These are phyloP conservation scores for Synchytrium microbalum DNA, from an alignment of 371 early-diverging fungal species.

Conservation along the genomic window DNA sequence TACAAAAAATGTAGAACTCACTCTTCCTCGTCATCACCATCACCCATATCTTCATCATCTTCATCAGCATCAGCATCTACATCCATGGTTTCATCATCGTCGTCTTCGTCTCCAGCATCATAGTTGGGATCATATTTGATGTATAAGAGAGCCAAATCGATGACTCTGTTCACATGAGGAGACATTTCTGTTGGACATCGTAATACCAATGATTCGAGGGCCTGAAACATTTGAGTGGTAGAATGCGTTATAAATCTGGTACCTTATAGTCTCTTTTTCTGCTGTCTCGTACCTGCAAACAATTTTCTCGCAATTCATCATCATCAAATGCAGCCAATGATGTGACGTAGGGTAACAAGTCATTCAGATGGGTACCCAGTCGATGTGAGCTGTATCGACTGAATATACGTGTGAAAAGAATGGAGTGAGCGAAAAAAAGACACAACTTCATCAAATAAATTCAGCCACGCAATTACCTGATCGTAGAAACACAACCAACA, in stretches of 20 bases:
- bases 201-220: conserved; percentile 73
- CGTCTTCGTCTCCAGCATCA: conserved; percentile 65
- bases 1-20: conserved; percentile 19
- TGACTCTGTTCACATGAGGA: conserved; percentile 52
- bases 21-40: conserved; percentile 62
- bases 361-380: conserved; percentile 57
- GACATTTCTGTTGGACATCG: conserved; percentile 69
- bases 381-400: conserved; percentile 67
- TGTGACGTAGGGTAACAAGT: conserved; percentile 60
- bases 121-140: conserved; percentile 86
- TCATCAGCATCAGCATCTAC: conserved; percentile 12
- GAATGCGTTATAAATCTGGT: no score
- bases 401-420: conserved; percentile 7
- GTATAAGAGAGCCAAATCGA: conserved; percentile 54
- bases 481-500: conserved; percentile 61
- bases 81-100: conserved; percentile 40
- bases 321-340: conserved; percentile 56
- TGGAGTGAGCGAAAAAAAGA: not conserved
- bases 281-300: conserved; percentile 48
- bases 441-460: not conserved
- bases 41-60: conserved; percentile 37
- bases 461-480: conserved; percentile 50
- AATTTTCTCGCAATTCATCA: conserved; percentile 78
- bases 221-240: conserved; percentile 25
- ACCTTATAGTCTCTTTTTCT: not conserved